phyloP scores from a whole-genome alignment of 768 basidiomycete species.

The Pleurotus salmoneostramineus region DNA sequence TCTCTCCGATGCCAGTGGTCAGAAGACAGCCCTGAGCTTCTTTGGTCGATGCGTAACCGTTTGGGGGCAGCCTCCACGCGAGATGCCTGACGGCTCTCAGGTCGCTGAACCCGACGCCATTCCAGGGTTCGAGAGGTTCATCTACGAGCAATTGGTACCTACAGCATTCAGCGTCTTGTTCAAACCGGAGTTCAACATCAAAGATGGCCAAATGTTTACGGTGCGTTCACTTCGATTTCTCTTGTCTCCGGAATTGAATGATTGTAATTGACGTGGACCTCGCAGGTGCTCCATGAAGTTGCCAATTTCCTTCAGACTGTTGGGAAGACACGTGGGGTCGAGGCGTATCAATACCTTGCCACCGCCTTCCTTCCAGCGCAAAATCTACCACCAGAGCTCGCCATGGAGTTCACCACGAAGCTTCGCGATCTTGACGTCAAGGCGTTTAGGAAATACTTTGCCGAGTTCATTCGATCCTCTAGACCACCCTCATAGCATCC shows the following conservation, averaged over 20 bases:
- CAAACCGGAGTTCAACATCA: conserved; percentile 75
- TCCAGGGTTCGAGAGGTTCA: conserved; percentile 89
- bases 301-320: conserved; percentile 80
- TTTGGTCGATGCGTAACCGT: conserved; percentile 61
- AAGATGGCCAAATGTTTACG: conserved; percentile 82
- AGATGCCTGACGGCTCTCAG: conserved; percentile 14
- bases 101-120: conserved; percentile 36
- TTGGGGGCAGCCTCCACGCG: conserved; percentile 55
- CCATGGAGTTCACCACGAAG: conserved; percentile 74
- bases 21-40: conserved; percentile 80
- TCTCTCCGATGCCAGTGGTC: conserved; percentile 67
- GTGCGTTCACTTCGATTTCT: conserved; percentile 43
- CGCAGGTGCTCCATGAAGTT: conserved; percentile 85
- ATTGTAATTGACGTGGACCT: neutral
- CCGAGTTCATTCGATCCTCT: conserved; percentile 76
- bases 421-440: conserved; percentile 72
- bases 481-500: conserved; percentile 53
- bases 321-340: conserved; percentile 71
- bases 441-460: conserved; percentile 81
- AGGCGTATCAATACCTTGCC: conserved; percentile 79
- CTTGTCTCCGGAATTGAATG: neutral
- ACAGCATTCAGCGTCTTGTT: conserved; percentile 80
- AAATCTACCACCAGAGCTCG: conserved; percentile 77
- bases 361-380: conserved; percentile 83
- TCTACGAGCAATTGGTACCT: conserved; percentile 84